Evolutionary conservation across 495 filamentous ascomycete species (phyloP), one percentile per base, ranked within the genome.

Genomic region (Penicillium diatomitis): DNA sequence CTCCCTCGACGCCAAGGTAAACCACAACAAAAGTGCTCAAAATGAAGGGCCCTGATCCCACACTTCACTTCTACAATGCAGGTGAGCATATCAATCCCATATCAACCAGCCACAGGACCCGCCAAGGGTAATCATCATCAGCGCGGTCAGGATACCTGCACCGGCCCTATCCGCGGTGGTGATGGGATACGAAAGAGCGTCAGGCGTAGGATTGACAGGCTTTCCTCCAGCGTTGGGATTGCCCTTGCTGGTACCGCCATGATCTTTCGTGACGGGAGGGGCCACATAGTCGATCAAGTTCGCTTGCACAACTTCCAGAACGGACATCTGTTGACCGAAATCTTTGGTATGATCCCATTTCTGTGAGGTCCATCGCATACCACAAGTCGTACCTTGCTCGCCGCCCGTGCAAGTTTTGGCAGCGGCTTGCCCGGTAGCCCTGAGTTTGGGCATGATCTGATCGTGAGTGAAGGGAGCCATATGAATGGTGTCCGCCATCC

Each of bases 241-340:
- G 1, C 88, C 88, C 41, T 72, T 68, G 57, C 88, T 91, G 4
- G 83, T 88, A 3, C 89, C 88, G 6, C 88, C 88, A 0, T 72
- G 76, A n/a, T 69, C 58, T 31, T 79, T 67, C 3, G 84, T 88
- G 6, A 86, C 75, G 0, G 85, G 87, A 0, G 70, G 56, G 31
- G 57, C 54, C 3, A 72, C 73, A 3, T 63, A 56, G 4, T 49
- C 51, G 38, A 80, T 71, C 4, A 87, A 62, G 32, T 78, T 80
- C 6, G 83, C 76, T 65, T 84, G 79, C 36, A 94, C 73, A 2
- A 81, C 81, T 30, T 78, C 78, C 33, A 92, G 64, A 4, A 83
- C 83, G 48, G 77, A 77, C 79, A 88, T 82, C 67, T 88, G 83
- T 63, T 85, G 67, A n/a, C 84, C 84, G 2, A 87, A 78, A 31